phyloP scores from a whole-genome alignment of 257 asterid species.

The Forsythia viridissima region DNA sequence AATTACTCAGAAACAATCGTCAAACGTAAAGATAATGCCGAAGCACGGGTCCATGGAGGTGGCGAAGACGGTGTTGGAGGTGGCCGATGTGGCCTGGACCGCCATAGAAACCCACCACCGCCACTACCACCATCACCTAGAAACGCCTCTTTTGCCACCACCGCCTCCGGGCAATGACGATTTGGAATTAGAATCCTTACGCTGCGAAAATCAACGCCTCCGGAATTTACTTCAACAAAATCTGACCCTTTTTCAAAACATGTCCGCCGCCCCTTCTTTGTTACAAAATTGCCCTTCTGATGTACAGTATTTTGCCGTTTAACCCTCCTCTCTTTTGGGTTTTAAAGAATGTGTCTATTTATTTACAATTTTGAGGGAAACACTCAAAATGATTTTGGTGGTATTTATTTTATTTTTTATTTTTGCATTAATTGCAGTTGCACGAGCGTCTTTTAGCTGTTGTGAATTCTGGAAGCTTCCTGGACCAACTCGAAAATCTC shows the following conservation, averaged over 20 bases:
- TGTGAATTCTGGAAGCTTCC: constrained; percentile 58
- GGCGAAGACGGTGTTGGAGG: constrained; percentile 91
- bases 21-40: background rate
- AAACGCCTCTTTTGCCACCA: constrained; percentile 20
- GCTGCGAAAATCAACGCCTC: constrained; percentile 73
- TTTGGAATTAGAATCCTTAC: constrained; percentile 45
- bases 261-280: constrained; percentile 52
- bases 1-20: background rate
- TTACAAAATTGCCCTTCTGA: constrained; percentile 66
- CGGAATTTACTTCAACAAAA: constrained; percentile 71
- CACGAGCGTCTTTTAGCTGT: constrained; percentile 59
- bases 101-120: constrained; percentile 75
- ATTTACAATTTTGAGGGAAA: background rate
- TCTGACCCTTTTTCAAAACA: constrained; percentile 57
- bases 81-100: constrained; percentile 86
- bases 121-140: constrained; percentile 37
- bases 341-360: background rate
- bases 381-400: background rate
- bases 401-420: background rate
- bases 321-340: background rate
- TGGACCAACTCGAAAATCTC: constrained; percentile 57
- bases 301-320: constrained; percentile 35
- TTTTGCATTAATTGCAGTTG: constrained; percentile 49
- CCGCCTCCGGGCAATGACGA: constrained; percentile 30
- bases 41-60: constrained; percentile 55